A percentile compares a stretch with the other conserved stretches of the same genome.
Conservation (phyloP, 805 yeast species). For the Pichia californica region DNA sequence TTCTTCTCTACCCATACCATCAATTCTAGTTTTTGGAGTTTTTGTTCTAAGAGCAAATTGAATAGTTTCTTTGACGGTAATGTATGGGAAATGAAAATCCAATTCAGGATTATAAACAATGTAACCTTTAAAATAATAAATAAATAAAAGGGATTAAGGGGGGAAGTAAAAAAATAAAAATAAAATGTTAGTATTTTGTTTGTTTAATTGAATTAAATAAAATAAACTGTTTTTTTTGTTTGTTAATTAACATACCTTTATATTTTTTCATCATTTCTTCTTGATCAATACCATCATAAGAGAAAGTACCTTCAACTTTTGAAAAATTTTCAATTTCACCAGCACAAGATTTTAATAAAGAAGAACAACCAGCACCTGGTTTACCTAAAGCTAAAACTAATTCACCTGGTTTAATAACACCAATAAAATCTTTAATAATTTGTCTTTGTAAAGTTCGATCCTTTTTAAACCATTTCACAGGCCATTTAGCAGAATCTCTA, state of each 20-base stretch:
- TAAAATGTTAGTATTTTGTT: constrained; percentile 9
- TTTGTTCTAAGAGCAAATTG: constrained; percentile 64
- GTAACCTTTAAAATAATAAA: constrained; percentile 27
- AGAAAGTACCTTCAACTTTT: constrained; percentile 46
- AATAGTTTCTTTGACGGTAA: constrained; percentile 69
- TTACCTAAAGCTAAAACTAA: constrained; percentile 64
- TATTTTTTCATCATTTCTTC: constrained; percentile 52
- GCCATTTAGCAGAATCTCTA: constrained; percentile 28
- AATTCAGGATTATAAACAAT: constrained; percentile 53
- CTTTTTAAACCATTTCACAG: constrained; percentile 28
- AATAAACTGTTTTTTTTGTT: too few species aligned
- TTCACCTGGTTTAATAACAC: constrained; percentile 51
- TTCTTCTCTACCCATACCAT: constrained; percentile 34
- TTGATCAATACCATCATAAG: constrained; percentile 57
- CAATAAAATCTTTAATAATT: constrained; percentile 36
- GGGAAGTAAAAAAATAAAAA: background rate
- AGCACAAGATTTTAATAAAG: constrained; percentile 58
- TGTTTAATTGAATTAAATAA: background rate
- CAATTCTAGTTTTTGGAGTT: constrained; percentile 49
- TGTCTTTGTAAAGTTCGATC: constrained; percentile 28
- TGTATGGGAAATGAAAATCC: constrained; percentile 70
- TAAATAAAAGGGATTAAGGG: background rate
- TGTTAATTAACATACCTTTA: constrained; percentile 34
- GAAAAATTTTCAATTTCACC: constrained; percentile 40
- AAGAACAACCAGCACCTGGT: constrained; percentile 79